Base-by-base conservation (phyloP, 306 rosid species). In the Pyrus betulifolia region DNA sequence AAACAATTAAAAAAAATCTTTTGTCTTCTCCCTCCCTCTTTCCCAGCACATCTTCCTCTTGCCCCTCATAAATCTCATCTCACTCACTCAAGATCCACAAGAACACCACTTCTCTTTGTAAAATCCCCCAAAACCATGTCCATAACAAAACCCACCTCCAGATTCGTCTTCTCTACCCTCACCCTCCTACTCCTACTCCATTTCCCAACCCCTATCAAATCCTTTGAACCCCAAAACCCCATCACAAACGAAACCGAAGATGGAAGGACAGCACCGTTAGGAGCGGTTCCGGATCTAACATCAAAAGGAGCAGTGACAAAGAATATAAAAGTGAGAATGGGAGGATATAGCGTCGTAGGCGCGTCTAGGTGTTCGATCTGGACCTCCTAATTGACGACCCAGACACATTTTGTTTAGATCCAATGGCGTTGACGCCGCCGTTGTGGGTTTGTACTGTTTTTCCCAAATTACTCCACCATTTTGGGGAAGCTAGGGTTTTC, bases 381-480 rank as follows among this genome's bases (percentile, higher is more conserved):
- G 91, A 88, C 22, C 84, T 76, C 35, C 92, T 97, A n/a, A 60
- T 93, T 15, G 71, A 84, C 8, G 98, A 91, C 68, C 88, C 88
- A 0, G 92, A 22, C 51, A 27, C 21, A 87, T 82, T 15, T 14
- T 23, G 1, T 91, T 93, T 71, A 74, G 60, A 61, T 76, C 79
- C 27, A 69, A 8, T 7, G 61, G 54, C 2, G 9, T 5, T 13
- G 59, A 54, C 6, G 22, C 8, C 15, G 23, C 5, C 14, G 80
- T 88, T 12, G 98, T 21, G 98, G 98, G 46, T 93, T 91, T 22
- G 90, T 82, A 10, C 66, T 91, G 74, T 93, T 93, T 74, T 93
- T 93, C 61, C 98, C 93, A 0, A 93, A 91, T 17, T 93, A 80
- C 23, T 87, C 97, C 0, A 7, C 96, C 0, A 88, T 91, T 46